phyloP scores from a whole-genome alignment of 2,329 filamentous ascomycete species.

The Triangularia verruculosa region DNA sequence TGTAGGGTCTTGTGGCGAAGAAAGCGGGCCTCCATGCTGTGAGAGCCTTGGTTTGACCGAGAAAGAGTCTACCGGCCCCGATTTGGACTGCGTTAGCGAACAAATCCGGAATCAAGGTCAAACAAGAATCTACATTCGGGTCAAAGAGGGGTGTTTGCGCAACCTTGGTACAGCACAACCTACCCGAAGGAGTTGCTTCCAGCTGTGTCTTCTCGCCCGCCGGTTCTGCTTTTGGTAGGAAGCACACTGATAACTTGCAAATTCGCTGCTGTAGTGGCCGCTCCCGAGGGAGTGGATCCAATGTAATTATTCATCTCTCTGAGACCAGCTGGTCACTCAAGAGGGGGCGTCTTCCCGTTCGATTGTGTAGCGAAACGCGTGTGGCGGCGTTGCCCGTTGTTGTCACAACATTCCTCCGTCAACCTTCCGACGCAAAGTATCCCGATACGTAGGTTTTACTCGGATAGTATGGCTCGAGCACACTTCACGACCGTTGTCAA shows the following conservation, averaged over 20 bases:
- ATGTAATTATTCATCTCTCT: conserved; percentile 17
- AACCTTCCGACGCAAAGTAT: neutral
- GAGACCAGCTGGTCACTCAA: conserved; percentile 13
- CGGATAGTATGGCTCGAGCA: neutral
- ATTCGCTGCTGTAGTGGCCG: conserved; percentile 16
- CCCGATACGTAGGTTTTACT: neutral
- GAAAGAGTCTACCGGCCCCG: conserved; percentile 22
- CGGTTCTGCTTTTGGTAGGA: neutral
- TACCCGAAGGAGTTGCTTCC: conserved; percentile 13
- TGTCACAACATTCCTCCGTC: conserved; percentile 12
- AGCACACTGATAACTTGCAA: neutral
- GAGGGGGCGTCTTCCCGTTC: neutral
- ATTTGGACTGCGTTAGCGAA: conserved; percentile 37
- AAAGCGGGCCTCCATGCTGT: conserved; percentile 20
- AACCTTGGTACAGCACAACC: conserved; percentile 21
- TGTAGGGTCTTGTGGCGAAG: conserved; percentile 19
- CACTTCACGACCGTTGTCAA: neutral
- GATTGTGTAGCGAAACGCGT: conserved; percentile 4
- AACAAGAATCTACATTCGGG: conserved; percentile 23
- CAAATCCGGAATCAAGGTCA: conserved; percentile 29
- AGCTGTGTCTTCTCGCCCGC: conserved; percentile 8
- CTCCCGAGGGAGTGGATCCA: conserved; percentile 25
- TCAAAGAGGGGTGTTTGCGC: conserved; percentile 18
- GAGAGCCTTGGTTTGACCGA: conserved; percentile 24
- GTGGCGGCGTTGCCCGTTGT: conserved; percentile 6